Evolutionary conservation across 345 rosid species (phyloP).

Genomic region (Syzygium oleosum): DNA sequence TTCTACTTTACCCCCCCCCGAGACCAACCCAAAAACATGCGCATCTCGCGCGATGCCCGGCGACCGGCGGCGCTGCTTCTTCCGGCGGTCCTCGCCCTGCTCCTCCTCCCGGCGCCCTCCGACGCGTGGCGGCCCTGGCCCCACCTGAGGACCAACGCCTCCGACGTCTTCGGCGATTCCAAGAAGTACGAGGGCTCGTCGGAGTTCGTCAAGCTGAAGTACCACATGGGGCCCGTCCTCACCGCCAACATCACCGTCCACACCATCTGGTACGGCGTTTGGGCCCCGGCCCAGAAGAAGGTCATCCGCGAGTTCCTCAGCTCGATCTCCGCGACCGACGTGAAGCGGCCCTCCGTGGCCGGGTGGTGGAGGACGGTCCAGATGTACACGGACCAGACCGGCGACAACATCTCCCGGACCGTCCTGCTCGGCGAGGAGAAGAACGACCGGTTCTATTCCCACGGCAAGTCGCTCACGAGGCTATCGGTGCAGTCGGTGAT

Average conservation of each 20-base stretch:
- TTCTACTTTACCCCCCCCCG: neutral
- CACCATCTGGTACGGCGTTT: conserved; percentile 89
- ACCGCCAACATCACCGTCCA: conserved; percentile 82
- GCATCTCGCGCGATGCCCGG: neutral
- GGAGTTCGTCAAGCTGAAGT: conserved; percentile 66
- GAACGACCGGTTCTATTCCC: conserved; percentile 90
- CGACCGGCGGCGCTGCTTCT: neutral
- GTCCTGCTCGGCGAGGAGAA: conserved; percentile 62
- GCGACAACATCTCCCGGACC: conserved; percentile 44
- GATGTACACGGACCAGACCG: conserved; percentile 85
- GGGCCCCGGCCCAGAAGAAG: conserved; percentile 66
- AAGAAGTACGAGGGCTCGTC: conserved; percentile 96
- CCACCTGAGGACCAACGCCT: conserved; percentile 25
- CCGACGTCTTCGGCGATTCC: conserved; percentile 40
- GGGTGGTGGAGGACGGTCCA: conserved; percentile 96
- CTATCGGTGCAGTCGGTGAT: conserved; percentile 85
- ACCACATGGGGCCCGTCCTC: conserved; percentile 96
- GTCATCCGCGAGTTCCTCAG: conserved; percentile 79
- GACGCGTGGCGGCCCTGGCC: conserved; percentile 81
- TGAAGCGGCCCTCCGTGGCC: conserved; percentile 63
- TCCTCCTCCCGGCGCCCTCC: conserved; percentile 13
- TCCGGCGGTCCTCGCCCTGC: conserved; percentile 24
- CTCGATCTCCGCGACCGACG: conserved; percentile 55
- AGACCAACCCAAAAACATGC: neutral
- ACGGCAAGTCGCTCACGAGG: conserved; percentile 79